A percentile compares a stretch with the other conserved stretches of the same genome.
Evolutionary conservation across 805 yeast genomes (phyloP).

Genomic region (Yarrowia deformans): DNA sequence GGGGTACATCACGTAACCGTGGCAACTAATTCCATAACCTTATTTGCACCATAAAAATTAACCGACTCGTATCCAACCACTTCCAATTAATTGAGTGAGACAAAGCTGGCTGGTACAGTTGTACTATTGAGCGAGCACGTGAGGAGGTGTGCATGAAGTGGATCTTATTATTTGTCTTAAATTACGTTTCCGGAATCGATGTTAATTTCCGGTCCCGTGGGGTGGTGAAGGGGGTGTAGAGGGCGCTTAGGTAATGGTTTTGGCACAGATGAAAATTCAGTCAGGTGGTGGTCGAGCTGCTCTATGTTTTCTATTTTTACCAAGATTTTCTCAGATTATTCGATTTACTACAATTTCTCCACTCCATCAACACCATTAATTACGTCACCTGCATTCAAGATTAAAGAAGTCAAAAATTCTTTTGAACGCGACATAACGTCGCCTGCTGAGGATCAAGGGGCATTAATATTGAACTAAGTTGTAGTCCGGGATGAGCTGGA

Average conservation of each 20-base stretch:
- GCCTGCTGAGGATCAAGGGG: not conserved
- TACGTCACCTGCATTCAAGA: not conserved
- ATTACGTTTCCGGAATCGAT: not conserved
- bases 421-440: not conserved
- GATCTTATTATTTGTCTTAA: not conserved
- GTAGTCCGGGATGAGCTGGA: not conserved
- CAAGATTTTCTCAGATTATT: too few species aligned
- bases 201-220: slow-evolving; percentile 3
- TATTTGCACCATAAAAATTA: not conserved
- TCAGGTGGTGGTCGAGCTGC: too few species aligned
- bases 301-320: too few species aligned
- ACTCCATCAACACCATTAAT: not conserved
- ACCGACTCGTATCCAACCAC: slow-evolving; percentile 7
- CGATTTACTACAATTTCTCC: not conserved
- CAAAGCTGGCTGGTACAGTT: not conserved
- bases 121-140: not conserved
- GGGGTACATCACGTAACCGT: slow-evolving; percentile 1
- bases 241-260: too few species aligned
- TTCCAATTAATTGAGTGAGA: not conserved
- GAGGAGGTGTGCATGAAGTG: not conserved
- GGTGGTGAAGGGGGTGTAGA: too few species aligned
- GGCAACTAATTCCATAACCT: not conserved
- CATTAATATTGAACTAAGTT: not conserved
- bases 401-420: not conserved
- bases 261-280: too few species aligned